These are phyloP conservation scores for Cyclostephanos invisitatus DNA, from an alignment of 108 stramenopile genomes.

Conservation along the genomic window DNA sequence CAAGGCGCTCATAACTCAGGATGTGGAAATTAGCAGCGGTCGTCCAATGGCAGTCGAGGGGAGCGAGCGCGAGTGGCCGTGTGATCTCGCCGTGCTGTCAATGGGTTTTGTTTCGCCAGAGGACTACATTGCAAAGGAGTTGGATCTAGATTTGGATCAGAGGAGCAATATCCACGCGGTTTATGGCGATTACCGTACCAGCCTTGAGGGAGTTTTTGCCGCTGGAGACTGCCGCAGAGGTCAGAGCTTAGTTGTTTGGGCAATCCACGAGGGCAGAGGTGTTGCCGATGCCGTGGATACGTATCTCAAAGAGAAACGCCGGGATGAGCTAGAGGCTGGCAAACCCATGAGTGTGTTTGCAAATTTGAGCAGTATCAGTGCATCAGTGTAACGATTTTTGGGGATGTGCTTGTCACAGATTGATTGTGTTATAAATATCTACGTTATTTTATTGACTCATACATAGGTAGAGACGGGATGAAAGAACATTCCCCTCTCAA, in stretches of 20 bases:
- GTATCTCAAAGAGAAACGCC: slow-evolving; percentile 80
- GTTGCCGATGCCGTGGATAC: slow-evolving; percentile 84
- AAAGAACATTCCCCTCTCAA: too few relatives aligned
- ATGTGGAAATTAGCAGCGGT: slow-evolving; percentile 86
- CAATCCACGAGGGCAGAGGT: slow-evolving; percentile 97
- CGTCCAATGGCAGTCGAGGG: slow-evolving; percentile 87
- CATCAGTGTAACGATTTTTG: slow-evolving; percentile 33
- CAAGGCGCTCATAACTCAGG: slow-evolving; percentile 92
- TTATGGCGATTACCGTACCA: slow-evolving; percentile 95
- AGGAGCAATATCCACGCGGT: slow-evolving; percentile 94
- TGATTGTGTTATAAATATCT: too few relatives aligned
- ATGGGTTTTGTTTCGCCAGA: slow-evolving; percentile 99
- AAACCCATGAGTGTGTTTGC: slow-evolving; percentile 69
- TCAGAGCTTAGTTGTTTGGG: slow-evolving; percentile 97
- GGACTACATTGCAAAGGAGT: slow-evolving; percentile 74
- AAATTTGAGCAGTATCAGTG: slow-evolving; percentile 84
- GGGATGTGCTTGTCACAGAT: not conserved
- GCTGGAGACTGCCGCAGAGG: slow-evolving; percentile 98
- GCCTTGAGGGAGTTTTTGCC: slow-evolving; percentile 95
- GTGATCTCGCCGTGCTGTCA: slow-evolving; percentile 90
- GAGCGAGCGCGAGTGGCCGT: slow-evolving; percentile 91
- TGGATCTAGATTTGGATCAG: slow-evolving; percentile 87
- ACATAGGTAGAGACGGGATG: too few relatives aligned
- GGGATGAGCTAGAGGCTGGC: slow-evolving; percentile 50
- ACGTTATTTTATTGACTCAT: too few relatives aligned